A percentile compares a stretch with the other conserved stretches of the same genome.
These are phyloP conservation scores for Helotiales sp. DNA, from an alignment of 2,329 filamentous ascomycete genomes.

Conservation along the genomic window DNA sequence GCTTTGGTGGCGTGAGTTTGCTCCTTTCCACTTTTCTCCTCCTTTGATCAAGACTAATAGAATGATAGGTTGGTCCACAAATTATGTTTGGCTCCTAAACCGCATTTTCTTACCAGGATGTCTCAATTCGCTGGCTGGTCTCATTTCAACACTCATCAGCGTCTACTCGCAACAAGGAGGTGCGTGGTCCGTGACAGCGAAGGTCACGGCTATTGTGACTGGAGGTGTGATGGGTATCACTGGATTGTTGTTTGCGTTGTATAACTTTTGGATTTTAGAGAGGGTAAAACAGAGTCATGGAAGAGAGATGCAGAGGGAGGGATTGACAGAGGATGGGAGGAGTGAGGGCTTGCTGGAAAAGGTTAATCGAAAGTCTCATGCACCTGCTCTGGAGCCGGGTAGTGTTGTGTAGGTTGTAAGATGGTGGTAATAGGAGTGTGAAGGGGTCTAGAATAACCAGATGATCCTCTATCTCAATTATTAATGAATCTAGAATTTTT, in stretches of 20 bases:
- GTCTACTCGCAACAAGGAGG: conserved; percentile 29
- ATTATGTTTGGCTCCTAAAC: conserved; percentile 33
- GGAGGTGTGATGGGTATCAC: conserved; percentile 22
- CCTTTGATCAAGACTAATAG: no score
- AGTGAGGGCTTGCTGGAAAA: conserved; percentile 24
- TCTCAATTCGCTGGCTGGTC: conserved; percentile 28
- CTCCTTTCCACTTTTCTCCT: no score
- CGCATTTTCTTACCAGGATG: conserved; percentile 31
- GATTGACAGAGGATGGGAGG: background rate
- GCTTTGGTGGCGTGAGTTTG: no score
- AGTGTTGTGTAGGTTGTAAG: conserved; percentile 25
- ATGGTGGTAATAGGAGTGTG: no score
- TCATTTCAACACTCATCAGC: conserved; percentile 30
- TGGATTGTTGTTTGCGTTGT: conserved; percentile 27
- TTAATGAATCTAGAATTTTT: no score
- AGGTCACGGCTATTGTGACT: conserved; percentile 28
- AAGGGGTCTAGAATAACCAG: no score
- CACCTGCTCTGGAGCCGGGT: conserved; percentile 25
- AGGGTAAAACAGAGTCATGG: conserved; percentile 29
- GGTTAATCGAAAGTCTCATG: conserved; percentile 21
- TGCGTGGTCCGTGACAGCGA: conserved; percentile 29
- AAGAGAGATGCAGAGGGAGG: conserved; percentile 22
- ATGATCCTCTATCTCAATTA: no score
- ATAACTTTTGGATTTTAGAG: conserved; percentile 30
- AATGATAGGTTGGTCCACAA: conserved; percentile 15